Evolutionary conservation across 2,329 filamentous ascomycete genomes (phyloP).

Genomic region (Aureobasidium subglaciale): DNA sequence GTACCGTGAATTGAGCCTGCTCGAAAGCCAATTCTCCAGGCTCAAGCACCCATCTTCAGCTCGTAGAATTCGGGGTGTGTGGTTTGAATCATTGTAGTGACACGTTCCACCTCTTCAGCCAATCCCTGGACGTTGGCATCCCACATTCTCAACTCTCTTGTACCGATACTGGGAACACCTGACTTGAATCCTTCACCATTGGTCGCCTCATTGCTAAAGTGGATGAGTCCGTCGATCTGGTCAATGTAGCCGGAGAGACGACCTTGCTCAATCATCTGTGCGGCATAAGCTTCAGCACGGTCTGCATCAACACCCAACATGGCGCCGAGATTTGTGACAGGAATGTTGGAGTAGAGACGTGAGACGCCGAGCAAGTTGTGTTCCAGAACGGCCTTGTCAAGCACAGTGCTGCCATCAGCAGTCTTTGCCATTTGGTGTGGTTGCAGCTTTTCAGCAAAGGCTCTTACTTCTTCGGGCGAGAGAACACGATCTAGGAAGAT

Average conservation of each 20-base stretch:
- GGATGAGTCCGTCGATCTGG: constrained; percentile 82
- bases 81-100: constrained; percentile 72
- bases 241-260: constrained; percentile 84
- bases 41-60: constrained; percentile 17
- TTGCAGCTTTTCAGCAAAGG: constrained; percentile 72
- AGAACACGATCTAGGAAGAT: constrained; percentile 91
- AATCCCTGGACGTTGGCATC: constrained; percentile 80
- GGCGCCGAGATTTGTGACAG: constrained; percentile 60
- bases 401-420: constrained; percentile 82
- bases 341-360: constrained; percentile 45
- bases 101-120: constrained; percentile 82
- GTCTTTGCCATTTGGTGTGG: constrained; percentile 88
- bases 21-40: too few species aligned
- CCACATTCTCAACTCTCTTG: constrained; percentile 74
- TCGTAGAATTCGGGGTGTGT: constrained; percentile 56
- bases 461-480: constrained; percentile 70
- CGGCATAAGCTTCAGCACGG: constrained; percentile 84
- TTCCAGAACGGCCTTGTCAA: constrained; percentile 89
- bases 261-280: constrained; percentile 92
- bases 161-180: constrained; percentile 39
- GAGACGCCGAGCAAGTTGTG: constrained; percentile 90
- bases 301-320: constrained; percentile 72
- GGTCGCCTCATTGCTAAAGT: constrained; percentile 69
- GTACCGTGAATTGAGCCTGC: too few species aligned
- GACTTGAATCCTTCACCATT: constrained; percentile 28